Percentiles rank a stretch among this genome's conserved stretches.
Conservation (phyloP, 2,329 filamentous ascomycete genomes). For the Zymoseptoria crescenta region DNA sequence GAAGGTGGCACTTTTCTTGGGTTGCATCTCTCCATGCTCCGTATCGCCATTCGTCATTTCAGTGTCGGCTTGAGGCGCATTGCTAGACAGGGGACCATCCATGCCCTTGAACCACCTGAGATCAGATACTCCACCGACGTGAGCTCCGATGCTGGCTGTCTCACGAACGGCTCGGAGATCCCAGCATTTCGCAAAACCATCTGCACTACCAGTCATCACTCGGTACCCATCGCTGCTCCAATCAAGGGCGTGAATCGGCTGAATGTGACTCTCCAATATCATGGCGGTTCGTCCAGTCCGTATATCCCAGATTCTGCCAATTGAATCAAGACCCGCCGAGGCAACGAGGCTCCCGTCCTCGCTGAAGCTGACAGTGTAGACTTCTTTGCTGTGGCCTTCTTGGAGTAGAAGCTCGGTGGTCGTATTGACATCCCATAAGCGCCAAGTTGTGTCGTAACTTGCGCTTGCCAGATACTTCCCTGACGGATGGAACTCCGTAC, state of each 20-base stretch:
- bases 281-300: constrained; percentile 89
- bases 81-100: constrained; percentile 62
- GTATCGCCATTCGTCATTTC: constrained; percentile 16
- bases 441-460: constrained; percentile 94
- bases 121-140: constrained; percentile 85
- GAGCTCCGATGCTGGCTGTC: constrained; percentile 79
- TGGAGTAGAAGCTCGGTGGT: constrained; percentile 78
- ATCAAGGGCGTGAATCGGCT: constrained; percentile 86
- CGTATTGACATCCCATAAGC: constrained; percentile 87
- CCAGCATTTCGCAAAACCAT: constrained; percentile 98
- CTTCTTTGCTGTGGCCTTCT: constrained; percentile 89
- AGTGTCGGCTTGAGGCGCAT: constrained; percentile 44
- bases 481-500: constrained; percentile 90
- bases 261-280: constrained; percentile 88
- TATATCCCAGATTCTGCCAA: constrained; percentile 91
- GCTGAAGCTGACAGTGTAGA: constrained; percentile 86
- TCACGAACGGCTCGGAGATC: constrained; percentile 83
- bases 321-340: constrained; percentile 87
- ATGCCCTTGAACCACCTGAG: constrained; percentile 86
- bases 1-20: constrained; percentile 85
- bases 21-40: constrained; percentile 30
- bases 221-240: constrained; percentile 88
- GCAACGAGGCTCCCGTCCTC: constrained; percentile 82
- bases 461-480: constrained; percentile 85
- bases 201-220: constrained; percentile 84